Evolutionary conservation across 306 rosid species (phyloP), one percentile per base, ranked within the genome.

Genomic region (Rosa multiflora): DNA sequence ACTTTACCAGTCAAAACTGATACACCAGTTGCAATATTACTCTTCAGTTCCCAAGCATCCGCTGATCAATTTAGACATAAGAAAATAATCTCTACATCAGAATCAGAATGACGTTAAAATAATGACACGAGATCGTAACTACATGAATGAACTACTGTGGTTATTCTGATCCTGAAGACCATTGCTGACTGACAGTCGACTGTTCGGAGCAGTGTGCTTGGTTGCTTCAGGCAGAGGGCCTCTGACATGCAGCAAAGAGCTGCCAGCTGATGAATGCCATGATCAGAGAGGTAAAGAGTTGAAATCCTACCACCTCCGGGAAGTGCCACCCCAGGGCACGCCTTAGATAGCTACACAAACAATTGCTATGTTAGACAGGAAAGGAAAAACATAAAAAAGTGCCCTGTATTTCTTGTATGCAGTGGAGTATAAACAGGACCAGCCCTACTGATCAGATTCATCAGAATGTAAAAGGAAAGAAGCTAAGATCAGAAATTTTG

Each of bases 251-350:
- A 73, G 96, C 68, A 81, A 91, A 90, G 47, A 96, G 92, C 87
- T 93, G 98, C 91, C 97, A 93, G 78, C 99, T 96, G 73, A 88
- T 87, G 47, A 96, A 83, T 76, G 98, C 98, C 93, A 96, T 96
- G 77, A 82, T 90, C 81, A 96, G 79, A 67, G 99, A 96, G 52
- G 94, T 90, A 85, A 89, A 86, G 79, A 96, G 91, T 81, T 96
- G 94, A 80, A 96, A 96, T 8, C 98, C 94, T 14, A 96, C 98
- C 67, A 96, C 98, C 87, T 96, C 83, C 20, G 96, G 92, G 17
- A 93, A 79, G 71, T 96, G 90, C 99, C 99, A 96, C 61, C 96
- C 99, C 87, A 93, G 79, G 76, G 93, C 98, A 76, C 92, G 91
- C 91, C 89, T 86, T 79, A 96, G 82, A 86, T 93, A 96, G 88